A percentile compares a stretch with the other conserved stretches of the same genome.
Evolutionary conservation across 2,329 filamentous ascomycete species (phyloP).

Genomic region (Aspergillus tamarii): DNA sequence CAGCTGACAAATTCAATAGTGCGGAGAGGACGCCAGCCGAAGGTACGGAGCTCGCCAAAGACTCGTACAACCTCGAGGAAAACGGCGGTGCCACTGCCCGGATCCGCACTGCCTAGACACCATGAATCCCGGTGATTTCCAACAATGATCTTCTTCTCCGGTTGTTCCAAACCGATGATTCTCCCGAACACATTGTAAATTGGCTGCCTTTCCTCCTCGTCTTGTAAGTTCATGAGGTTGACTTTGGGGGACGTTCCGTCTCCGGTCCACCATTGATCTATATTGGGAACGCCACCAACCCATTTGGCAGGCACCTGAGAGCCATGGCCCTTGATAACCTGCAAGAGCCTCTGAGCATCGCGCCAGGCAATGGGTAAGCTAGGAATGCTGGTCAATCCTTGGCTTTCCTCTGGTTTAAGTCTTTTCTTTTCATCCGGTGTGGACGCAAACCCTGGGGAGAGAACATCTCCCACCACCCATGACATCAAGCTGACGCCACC

Average conservation of each 20-base stretch:
- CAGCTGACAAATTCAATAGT: slow-evolving; percentile 97
- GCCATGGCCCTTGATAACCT: slow-evolving; percentile 75
- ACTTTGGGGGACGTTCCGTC: slow-evolving; percentile 74
- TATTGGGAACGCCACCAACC: slow-evolving; percentile 74
- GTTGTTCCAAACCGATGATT: slow-evolving; percentile 82
- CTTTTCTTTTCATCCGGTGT: slow-evolving; percentile 57
- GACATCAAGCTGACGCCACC: slow-evolving; percentile 79
- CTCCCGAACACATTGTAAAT: slow-evolving; percentile 92
- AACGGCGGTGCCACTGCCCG: slow-evolving; percentile 85
- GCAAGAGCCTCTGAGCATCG: slow-evolving; percentile 79
- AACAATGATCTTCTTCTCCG: slow-evolving; percentile 80
- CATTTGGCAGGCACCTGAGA: slow-evolving; percentile 69
- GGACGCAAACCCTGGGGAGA: slow-evolving; percentile 81
- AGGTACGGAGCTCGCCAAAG: slow-evolving; percentile 74
- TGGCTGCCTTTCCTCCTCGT: slow-evolving; percentile 77
- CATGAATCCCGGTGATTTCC: slow-evolving; percentile 94
- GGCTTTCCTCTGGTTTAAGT: slow-evolving; percentile 69
- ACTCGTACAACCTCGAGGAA: slow-evolving; percentile 87
- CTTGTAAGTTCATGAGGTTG: slow-evolving; percentile 81
- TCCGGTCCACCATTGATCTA: slow-evolving; percentile 84
- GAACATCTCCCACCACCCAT: slow-evolving; percentile 85
- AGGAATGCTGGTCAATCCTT: slow-evolving; percentile 78
- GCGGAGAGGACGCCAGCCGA: slow-evolving; percentile 88
- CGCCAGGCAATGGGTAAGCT: slow-evolving; percentile 89
- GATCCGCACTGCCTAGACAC: slow-evolving; percentile 84